Conservation (phyloP, 768 basidiomycete species). For the Trametes sanguinea region DNA sequence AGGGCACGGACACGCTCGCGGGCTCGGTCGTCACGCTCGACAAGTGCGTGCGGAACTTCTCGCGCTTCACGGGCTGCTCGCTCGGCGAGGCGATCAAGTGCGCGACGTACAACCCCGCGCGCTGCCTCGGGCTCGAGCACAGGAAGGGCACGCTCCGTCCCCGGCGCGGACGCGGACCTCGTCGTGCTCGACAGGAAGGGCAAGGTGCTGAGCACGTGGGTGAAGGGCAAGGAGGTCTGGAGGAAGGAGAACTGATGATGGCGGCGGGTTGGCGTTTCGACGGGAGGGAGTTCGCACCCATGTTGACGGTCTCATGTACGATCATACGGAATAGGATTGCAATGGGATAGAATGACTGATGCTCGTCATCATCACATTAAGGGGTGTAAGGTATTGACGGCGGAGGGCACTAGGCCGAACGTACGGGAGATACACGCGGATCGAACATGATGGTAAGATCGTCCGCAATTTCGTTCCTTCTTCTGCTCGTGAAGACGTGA, state of each 20-base stretch:
- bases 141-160: constrained; percentile 78
- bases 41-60: constrained; percentile 84
- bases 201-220: constrained; percentile 70
- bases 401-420: neutral
- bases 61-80: constrained; percentile 80
- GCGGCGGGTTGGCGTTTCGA: neutral
- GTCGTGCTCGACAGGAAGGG: constrained; percentile 73
- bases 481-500: neutral
- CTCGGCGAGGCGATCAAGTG: constrained; percentile 84
- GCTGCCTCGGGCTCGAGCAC: constrained; percentile 76
- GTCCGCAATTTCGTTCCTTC: constrained; percentile 8
- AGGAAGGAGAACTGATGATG: constrained; percentile 27
- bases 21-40: constrained; percentile 85
- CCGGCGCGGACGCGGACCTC: constrained; percentile 87
- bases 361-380: constrained; percentile 3
- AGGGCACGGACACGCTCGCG: constrained; percentile 85
- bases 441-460: neutral
- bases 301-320: neutral
- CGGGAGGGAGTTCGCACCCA: neutral
- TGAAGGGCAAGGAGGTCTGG: constrained; percentile 77
- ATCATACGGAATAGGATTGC: neutral
- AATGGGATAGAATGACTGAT: constrained; percentile 2
- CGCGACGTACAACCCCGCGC: constrained; percentile 84
- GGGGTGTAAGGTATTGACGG: neutral
- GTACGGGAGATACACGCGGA: neutral